Evolutionary conservation across 2,329 filamentous ascomycete species (phyloP).

Genomic region (Dactylellina drechsleri): DNA sequence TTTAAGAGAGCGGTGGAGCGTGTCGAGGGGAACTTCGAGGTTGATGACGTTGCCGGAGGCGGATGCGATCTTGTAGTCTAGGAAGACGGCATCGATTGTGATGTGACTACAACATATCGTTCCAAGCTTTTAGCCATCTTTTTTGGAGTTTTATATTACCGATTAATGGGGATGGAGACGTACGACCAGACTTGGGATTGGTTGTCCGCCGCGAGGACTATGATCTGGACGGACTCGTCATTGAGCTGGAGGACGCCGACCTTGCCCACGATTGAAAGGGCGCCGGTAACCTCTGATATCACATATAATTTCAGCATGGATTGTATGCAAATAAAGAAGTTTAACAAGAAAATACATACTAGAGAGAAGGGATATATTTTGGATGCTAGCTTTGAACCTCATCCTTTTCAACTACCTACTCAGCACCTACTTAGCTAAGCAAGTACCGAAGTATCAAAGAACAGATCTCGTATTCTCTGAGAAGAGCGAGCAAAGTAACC

Average conservation of each 20-base stretch:
- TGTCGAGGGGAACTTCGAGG: conserved; percentile 88
- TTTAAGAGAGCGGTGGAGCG: conserved; percentile 88
- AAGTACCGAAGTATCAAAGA: neutral
- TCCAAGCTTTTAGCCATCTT: neutral
- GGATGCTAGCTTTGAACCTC: conserved; percentile 74
- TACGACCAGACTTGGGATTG: conserved; percentile 92
- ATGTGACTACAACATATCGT: conserved; percentile 64
- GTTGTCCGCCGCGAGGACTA: conserved; percentile 91
- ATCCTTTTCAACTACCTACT: conserved; percentile 62
- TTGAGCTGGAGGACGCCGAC: conserved; percentile 82
- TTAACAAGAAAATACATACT: conserved; percentile 63
- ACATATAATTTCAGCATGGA: conserved; percentile 22
- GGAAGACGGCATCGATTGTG: conserved; percentile 84
- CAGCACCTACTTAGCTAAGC: neutral
- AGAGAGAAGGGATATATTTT: conserved; percentile 74
- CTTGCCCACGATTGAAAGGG: conserved; percentile 69
- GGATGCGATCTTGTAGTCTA: conserved; percentile 84
- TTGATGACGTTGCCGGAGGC: conserved; percentile 89
- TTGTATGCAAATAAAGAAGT: neutral
- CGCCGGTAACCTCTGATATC: conserved; percentile 70
- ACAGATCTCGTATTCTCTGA: neutral
- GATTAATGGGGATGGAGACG: conserved; percentile 61
- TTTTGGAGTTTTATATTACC: neutral
- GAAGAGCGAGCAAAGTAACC: neutral
- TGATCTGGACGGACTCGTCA: conserved; percentile 88